Conservation (phyloP, 2,329 filamentous ascomycete genomes). For the Cladorrhinum sp. region DNA sequence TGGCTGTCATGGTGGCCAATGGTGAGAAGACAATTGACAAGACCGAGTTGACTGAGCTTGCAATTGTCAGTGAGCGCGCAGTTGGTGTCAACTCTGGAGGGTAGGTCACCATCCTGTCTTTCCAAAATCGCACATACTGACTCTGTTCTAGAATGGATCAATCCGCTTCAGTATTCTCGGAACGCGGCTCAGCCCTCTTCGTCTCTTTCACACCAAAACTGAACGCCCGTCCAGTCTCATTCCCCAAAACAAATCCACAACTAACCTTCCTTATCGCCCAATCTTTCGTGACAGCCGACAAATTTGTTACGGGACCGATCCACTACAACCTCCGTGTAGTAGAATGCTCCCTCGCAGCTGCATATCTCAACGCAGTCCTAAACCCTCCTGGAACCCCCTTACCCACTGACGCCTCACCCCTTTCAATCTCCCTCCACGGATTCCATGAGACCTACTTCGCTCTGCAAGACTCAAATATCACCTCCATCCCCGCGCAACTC, state of each 20-base stretch:
- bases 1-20: constrained; percentile 86
- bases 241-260: constrained; percentile 78
- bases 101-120: constrained; percentile 46
- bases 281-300: constrained; percentile 90
- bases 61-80: constrained; percentile 88
- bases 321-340: constrained; percentile 97
- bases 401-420: constrained; percentile 73
- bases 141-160: constrained; percentile 77
- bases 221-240: constrained; percentile 70
- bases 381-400: constrained; percentile 59
- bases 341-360: constrained; percentile 86
- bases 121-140: not conserved
- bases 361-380: constrained; percentile 58
- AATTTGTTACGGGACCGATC: constrained; percentile 87
- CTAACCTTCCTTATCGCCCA: constrained; percentile 92
- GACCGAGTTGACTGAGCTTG: constrained; percentile 85
- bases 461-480: constrained; percentile 37
- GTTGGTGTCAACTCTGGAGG: constrained; percentile 96
- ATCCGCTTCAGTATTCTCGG: constrained; percentile 89
- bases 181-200: constrained; percentile 80
- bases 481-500: constrained; percentile 60
- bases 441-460: constrained; percentile 83
- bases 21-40: constrained; percentile 77
- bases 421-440: constrained; percentile 78
- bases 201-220: constrained; percentile 85